phyloP scores from a whole-genome alignment of 345 rosid species.

The Reutealis trisperma region DNA sequence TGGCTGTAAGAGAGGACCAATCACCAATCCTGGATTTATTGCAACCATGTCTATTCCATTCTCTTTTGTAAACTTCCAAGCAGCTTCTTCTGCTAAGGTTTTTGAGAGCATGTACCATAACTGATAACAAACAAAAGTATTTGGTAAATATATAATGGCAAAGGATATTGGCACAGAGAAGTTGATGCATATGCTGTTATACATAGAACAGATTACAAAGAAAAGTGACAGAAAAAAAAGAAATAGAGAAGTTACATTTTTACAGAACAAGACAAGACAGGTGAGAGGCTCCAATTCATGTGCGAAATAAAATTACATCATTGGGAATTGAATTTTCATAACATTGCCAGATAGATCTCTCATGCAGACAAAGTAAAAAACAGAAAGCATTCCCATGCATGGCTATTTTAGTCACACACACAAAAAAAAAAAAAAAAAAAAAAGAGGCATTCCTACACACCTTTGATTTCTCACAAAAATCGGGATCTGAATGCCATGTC shows the following conservation, averaged over 20 bases:
- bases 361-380: not conserved
- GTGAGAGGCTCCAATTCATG: not conserved
- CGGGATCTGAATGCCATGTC: slow-evolving; percentile 15
- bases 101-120: slow-evolving; percentile 1
- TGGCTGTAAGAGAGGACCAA: slow-evolving; percentile 24
- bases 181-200: not conserved
- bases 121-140: not conserved
- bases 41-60: slow-evolving; percentile 12
- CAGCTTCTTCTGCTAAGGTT: slow-evolving; percentile 22
- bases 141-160: not conserved
- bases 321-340: not conserved
- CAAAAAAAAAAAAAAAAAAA: no score
- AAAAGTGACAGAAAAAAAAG: no score
- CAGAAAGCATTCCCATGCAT: no score
- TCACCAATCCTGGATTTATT: slow-evolving; percentile 16
- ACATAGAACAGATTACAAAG: not conserved
- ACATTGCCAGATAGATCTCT: not conserved
- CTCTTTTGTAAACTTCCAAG: slow-evolving; percentile 22
- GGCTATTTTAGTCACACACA: not conserved
- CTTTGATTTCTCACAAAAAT: slow-evolving; percentile 1
- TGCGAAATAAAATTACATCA: not conserved
- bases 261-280: not conserved
- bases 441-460: not conserved
- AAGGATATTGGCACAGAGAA: not conserved
- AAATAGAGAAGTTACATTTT: not conserved